Evolutionary conservation across 75 land plant species (phyloP).

Genomic region (Picea sitchensis): DNA sequence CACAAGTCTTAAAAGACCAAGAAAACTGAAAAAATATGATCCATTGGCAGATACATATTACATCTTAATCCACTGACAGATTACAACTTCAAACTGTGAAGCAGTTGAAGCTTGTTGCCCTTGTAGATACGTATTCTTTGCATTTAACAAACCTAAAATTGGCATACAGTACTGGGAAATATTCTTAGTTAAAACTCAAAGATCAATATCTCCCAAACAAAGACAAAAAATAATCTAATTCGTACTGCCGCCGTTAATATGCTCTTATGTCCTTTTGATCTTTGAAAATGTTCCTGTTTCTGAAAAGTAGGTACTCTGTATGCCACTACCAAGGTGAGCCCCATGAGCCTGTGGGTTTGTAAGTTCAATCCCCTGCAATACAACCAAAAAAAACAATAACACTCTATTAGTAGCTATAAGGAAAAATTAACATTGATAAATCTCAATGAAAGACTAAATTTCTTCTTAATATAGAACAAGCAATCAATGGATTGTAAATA

Average conservation of each 20-base stretch:
- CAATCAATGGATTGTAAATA: not conserved
- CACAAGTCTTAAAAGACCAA: too few relatives aligned
- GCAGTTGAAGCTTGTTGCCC: too few relatives aligned
- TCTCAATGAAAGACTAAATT: not conserved
- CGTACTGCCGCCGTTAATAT: slow-evolving; percentile 28
- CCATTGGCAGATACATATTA: too few relatives aligned
- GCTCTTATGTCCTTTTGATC: slow-evolving; percentile 59
- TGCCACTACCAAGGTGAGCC: slow-evolving; percentile 78
- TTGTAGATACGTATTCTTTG: too few relatives aligned
- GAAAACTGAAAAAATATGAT: too few relatives aligned
- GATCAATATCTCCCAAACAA: too few relatives aligned
- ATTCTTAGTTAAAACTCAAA: too few relatives aligned
- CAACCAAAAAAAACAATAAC: not conserved
- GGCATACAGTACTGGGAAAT: too few relatives aligned
- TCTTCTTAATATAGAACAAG: not conserved
- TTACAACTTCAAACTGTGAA: too few relatives aligned
- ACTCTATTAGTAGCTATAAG: not conserved
- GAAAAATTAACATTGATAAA: not conserved
- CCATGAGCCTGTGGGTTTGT: slow-evolving; percentile 85
- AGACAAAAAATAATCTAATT: not conserved
- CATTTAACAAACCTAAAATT: too few relatives aligned
- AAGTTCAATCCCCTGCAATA: slow-evolving; percentile 87
- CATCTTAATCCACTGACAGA: too few relatives aligned
- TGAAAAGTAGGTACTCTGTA: slow-evolving; percentile 93
- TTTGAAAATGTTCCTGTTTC: slow-evolving; percentile 91